Base-by-base conservation (phyloP, 257 asterid species). In the Nicotiana paniculata region DNA sequence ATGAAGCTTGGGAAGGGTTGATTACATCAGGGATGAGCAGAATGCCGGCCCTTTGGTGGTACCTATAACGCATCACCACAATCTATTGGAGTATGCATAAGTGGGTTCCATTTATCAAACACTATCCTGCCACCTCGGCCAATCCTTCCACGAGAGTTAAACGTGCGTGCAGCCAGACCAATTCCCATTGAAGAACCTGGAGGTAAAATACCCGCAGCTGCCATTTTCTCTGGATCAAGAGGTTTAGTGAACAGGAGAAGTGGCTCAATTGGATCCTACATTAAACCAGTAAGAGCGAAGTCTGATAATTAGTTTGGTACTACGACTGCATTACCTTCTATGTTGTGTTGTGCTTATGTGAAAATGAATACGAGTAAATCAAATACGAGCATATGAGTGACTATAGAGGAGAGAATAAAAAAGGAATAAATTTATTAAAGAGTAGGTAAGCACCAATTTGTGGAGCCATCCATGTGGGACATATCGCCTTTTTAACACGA, bases 61-160 rank as follows among this genome's bases (percentile, higher is more conserved):
- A 83, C 90, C 78, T 88, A 88, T 79, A 86, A 81, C 32, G 91
- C 28, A 80, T 95, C 93, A 21, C 90, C 89, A 63, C 86, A 90
- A 55, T 91, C 96, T 11, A 89, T 85, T 64, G 98, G 93, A 43
- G 91, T 82, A 62, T 90, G 97, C 93, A 89, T 87, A 70, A 93
- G 91, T 37, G 93, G 97, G 81, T 92, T 92, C 91, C 96, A 91
- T 75, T 98, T 88, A 77, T 95, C 99, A 37, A 95, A 95, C 57
- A 95, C 86, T 81, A 95, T 92, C 82, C 99, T 87, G 54, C 99
- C 99, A 5, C 98, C 99, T 65, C 99, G 91, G 6, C 99, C 99
- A 32, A 95, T 87, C 84, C 99, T 90, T 74, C 98, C 97, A 48
- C 77, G 95, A 82, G 89, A 82, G 85, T 83, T 81, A 28, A 76